Percentiles rank a stretch among this genome's conserved stretches.
Conservation (phyloP, 306 rosid genomes). For the Albizia julibrissin region DNA sequence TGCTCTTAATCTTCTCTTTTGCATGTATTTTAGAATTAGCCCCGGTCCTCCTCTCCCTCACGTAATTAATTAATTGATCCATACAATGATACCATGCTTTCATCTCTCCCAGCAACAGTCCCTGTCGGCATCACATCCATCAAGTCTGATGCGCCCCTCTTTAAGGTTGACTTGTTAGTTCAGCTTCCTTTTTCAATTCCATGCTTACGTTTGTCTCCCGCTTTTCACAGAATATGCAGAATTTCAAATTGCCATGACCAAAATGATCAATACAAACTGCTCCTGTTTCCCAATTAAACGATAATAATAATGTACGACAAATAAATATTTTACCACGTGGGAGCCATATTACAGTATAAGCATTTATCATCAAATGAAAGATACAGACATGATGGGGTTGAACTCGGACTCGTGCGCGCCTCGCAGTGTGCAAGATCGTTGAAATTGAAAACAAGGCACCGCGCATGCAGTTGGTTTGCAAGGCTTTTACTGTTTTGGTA, state of each 20-base stretch:
- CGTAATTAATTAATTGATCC: not conserved
- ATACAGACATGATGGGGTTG: not conserved
- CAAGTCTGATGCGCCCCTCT: not conserved
- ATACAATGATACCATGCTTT: not conserved
- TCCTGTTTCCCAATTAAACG: not conserved
- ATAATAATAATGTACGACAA: too few relatives aligned
- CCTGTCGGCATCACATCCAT: not conserved
- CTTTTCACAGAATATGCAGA: not conserved
- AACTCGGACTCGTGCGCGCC: not conserved
- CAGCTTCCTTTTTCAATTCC: not conserved
- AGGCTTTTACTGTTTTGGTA: too few relatives aligned
- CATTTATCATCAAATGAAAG: not conserved
- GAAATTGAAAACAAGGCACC: not conserved
- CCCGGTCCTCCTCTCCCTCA: too few relatives aligned
- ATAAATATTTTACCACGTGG: too few relatives aligned
- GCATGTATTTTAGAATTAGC: not conserved
- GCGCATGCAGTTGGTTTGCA: not conserved
- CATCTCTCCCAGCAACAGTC: not conserved
- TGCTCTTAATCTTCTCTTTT: slow-evolving; percentile 36
- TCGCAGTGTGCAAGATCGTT: not conserved
- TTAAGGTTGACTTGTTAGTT: not conserved
- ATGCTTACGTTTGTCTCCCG: not conserved
- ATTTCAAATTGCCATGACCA: too few relatives aligned
- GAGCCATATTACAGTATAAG: too few relatives aligned
- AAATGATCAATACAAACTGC: too few relatives aligned